A percentile compares a stretch with the other conserved stretches of the same genome.
Conservation (phyloP, 2,329 filamentous ascomycete species). For the Beauveria pseudobassiana region DNA sequence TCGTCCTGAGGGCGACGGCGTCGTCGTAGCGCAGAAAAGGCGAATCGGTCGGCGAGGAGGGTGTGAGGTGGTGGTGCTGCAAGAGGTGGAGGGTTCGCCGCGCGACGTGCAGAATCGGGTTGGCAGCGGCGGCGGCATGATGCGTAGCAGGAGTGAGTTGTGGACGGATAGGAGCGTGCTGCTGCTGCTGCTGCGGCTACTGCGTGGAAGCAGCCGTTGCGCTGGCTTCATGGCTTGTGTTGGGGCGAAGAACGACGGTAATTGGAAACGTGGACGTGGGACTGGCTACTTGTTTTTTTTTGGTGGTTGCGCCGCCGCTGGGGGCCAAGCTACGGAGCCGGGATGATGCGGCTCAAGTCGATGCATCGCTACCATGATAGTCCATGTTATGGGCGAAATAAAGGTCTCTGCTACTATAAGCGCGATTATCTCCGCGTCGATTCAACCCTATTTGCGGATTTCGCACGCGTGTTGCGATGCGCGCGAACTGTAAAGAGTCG, state of each 20-base stretch:
- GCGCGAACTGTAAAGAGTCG: too few relatives aligned
- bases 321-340: too few relatives aligned
- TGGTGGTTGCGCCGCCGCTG: background rate
- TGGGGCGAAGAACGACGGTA: background rate
- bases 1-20: conserved; percentile 26
- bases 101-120: background rate
- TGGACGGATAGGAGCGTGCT: background rate
- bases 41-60: conserved; percentile 11
- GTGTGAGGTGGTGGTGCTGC: conserved; percentile 24
- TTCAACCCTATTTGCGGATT: too few relatives aligned
- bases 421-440: too few relatives aligned
- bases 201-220: background rate
- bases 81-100: conserved; percentile 17
- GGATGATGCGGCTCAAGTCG: too few relatives aligned
- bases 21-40: conserved; percentile 24
- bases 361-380: too few relatives aligned
- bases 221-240: background rate
- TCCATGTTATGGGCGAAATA: too few relatives aligned
- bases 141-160: background rate
- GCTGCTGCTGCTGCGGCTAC: background rate
- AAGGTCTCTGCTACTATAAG: too few relatives aligned
- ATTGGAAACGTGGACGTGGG: background rate
- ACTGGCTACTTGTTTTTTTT: background rate
- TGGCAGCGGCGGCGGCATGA: background rate
- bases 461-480: too few relatives aligned